A percentile compares a stretch with the other conserved stretches of the same genome.
Conservation (phyloP, 352 stramenopile genomes). For the Pythium biforme region DNA sequence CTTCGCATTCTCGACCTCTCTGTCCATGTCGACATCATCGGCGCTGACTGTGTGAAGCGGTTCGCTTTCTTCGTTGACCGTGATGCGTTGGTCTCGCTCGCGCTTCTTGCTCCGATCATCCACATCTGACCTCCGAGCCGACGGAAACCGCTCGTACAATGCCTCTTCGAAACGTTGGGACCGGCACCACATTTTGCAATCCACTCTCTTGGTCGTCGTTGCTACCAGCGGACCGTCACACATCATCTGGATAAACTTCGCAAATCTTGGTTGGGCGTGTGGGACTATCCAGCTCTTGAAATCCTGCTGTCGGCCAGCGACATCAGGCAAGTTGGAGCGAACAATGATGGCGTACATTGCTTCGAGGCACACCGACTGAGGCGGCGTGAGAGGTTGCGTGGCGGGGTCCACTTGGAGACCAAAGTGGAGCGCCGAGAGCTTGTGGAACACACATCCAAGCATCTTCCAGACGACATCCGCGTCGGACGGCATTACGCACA, state of each 20-base stretch:
- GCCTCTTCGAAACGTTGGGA: neutral
- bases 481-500: slow-evolving; percentile 44
- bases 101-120: neutral
- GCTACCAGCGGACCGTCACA: neutral
- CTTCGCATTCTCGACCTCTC: slow-evolving; percentile 21
- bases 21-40: slow-evolving; percentile 19
- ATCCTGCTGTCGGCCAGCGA: slow-evolving; percentile 5
- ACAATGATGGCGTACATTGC: slow-evolving; percentile 47
- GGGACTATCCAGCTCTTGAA: slow-evolving; percentile 21
- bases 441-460: slow-evolving; percentile 37
- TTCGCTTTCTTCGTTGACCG: neutral
- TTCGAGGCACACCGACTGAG: slow-evolving; percentile 37
- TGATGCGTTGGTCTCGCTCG: neutral
- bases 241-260: slow-evolving; percentile 18
- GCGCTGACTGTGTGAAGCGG: neutral
- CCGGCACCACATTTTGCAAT: neutral
- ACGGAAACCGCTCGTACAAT: neutral
- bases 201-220: neutral
- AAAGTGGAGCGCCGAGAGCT: slow-evolving; percentile 33
- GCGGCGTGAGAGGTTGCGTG: slow-evolving; percentile 15
- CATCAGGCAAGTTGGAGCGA: slow-evolving; percentile 43
- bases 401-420: slow-evolving; percentile 17
- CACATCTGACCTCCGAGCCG: neutral
- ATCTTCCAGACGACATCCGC: slow-evolving; percentile 44
- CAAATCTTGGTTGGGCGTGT: slow-evolving; percentile 20